A percentile compares a stretch with the other conserved stretches of the same genome.
Evolutionary conservation across 2,329 filamentous ascomycete species (phyloP).

Genomic region (Cordyceps fumosorosea): DNA sequence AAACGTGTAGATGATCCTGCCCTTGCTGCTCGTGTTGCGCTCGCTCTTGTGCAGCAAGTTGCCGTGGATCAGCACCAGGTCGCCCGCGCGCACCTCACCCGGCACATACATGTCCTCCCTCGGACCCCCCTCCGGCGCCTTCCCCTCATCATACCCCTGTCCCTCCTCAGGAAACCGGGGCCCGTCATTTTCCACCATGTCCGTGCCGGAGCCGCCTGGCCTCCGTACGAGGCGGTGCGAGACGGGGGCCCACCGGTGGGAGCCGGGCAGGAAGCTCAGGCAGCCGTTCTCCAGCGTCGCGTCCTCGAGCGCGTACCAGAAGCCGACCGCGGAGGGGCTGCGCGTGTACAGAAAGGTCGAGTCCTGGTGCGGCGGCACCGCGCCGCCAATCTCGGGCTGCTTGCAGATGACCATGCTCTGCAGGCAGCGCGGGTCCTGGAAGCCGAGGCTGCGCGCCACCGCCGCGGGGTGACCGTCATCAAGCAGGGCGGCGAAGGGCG

Average conservation of each 20-base stretch:
- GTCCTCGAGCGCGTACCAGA: conserved; percentile 97
- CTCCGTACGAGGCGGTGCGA: conserved; percentile 66
- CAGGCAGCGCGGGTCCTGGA: conserved; percentile 66
- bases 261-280: conserved; percentile 77
- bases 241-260: conserved; percentile 68
- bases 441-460: conserved; percentile 67
- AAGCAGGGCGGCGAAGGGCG: conserved; percentile 56
- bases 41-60: conserved; percentile 96
- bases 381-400: conserved; percentile 90
- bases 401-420: conserved; percentile 99
- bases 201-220: conserved; percentile 52
- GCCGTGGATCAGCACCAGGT: conserved; percentile 88
- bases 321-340: conserved; percentile 83
- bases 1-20: conserved; percentile 94
- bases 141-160: conserved; percentile 35
- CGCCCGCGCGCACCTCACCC: conserved; percentile 84
- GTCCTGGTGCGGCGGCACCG: conserved; percentile 88
- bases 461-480: conserved; percentile 38
- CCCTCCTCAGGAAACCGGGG: conserved; percentile 52
- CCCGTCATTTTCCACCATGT: conserved; percentile 65
- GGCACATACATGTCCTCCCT: conserved; percentile 60
- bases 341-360: conserved; percentile 88
- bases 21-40: conserved; percentile 78
- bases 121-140: conserved; percentile 29
- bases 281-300: conserved; percentile 82